Conservation (phyloP, 192 early-diverging fungal genomes). For the Coemansia javaensis region DNA sequence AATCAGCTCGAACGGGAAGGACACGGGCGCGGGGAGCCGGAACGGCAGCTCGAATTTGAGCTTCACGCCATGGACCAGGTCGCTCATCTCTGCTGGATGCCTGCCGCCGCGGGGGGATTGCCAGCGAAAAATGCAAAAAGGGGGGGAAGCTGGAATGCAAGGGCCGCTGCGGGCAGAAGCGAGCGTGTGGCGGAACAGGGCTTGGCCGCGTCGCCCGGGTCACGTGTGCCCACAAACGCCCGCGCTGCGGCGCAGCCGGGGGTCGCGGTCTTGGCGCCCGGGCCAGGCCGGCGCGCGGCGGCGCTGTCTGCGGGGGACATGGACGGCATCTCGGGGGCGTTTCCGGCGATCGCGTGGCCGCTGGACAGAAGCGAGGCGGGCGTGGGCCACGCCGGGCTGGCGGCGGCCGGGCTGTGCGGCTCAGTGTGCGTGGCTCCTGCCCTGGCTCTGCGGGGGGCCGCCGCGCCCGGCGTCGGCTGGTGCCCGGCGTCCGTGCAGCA, state of each 20-base stretch:
- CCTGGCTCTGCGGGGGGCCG: neutral
- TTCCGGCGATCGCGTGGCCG: slow-evolving; percentile 35
- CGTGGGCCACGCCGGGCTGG: slow-evolving; percentile 6
- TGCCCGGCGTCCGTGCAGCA: slow-evolving; percentile 9
- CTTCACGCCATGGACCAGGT: slow-evolving; percentile 43
- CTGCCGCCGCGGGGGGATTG: neutral
- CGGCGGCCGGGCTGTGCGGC: slow-evolving; percentile 6
- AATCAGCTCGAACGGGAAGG: slow-evolving; percentile 51
- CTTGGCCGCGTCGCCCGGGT: no score
- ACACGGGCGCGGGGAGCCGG: slow-evolving; percentile 41
- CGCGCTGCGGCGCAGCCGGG: no score
- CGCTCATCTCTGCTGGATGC: slow-evolving; percentile 21
- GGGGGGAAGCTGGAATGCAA: neutral
- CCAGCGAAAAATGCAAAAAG: slow-evolving; percentile 1
- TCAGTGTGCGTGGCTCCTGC: slow-evolving; percentile 18
- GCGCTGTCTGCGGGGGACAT: neutral
- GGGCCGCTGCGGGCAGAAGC: no score
- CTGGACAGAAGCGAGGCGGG: slow-evolving; percentile 18
- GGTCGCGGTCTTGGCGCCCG: no score
- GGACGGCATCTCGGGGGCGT: neutral
- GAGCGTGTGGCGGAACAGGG: no score
- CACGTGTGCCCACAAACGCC: no score
- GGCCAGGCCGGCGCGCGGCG: no score
- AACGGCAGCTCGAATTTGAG: slow-evolving; percentile 48
- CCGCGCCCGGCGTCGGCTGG: slow-evolving; percentile 3